phyloP scores from a whole-genome alignment of 768 basidiomycete genomes.

The Lentinula lateritia region DNA sequence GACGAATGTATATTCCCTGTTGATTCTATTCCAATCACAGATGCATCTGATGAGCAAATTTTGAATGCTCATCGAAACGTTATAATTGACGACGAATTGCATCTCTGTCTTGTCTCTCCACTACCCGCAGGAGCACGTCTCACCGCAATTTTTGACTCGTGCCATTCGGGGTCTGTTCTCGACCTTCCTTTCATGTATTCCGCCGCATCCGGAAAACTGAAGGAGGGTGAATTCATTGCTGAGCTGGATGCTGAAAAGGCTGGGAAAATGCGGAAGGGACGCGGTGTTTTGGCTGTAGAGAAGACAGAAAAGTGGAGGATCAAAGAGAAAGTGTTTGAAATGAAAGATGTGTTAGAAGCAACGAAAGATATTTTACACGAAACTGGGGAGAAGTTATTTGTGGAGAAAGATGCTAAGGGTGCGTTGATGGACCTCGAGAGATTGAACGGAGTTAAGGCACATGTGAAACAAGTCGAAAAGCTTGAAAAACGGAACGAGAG shows the following conservation, averaged over 20 bases:
- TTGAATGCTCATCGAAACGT: not conserved
- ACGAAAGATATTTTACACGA: conserved; percentile 4
- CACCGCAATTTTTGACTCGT: conserved; percentile 48
- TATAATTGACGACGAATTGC: conserved; percentile 48
- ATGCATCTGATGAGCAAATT: not conserved
- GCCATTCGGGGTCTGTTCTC: conserved; percentile 57
- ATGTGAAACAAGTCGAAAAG: conserved; percentile 3
- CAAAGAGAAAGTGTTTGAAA: not conserved
- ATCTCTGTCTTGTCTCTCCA: conserved; percentile 48
- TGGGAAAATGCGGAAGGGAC: not conserved
- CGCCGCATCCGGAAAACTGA: conserved; percentile 5
- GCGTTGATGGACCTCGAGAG: not conserved
- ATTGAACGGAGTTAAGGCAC: conserved; percentile 4
- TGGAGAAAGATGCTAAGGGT: not conserved
- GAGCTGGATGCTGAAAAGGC: not conserved
- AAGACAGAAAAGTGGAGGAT: conserved; percentile 4
- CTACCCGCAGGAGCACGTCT: conserved; percentile 63
- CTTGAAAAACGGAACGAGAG: conserved; percentile 1
- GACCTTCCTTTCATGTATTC: conserved; percentile 24
- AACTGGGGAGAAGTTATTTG: conserved; percentile 3
- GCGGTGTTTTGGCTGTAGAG: conserved; percentile 3
- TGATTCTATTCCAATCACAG: not conserved
- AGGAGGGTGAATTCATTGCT: not conserved
- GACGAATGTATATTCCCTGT: conserved; percentile 37
- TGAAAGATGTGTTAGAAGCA: conserved; percentile 3